phyloP scores from a whole-genome alignment of 192 early-diverging fungal genomes.

The Gorgonomyces haynaldii region DNA sequence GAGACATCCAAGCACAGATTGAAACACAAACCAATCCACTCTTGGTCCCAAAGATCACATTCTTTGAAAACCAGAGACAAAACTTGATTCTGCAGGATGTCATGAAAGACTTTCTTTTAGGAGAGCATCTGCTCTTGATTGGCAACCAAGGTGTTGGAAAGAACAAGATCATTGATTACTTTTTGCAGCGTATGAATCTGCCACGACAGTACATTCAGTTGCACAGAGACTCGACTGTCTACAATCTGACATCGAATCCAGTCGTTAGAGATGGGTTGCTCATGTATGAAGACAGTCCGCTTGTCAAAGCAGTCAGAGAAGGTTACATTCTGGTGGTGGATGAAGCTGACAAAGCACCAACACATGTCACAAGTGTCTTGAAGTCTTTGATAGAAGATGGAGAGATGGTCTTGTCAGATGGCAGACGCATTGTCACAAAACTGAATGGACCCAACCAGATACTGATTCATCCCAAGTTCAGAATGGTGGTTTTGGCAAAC shows the following conservation, averaged over 20 bases:
- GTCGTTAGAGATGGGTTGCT: constrained; percentile 57
- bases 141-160: constrained; percentile 68
- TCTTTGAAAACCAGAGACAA: constrained; percentile 67
- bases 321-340: constrained; percentile 68
- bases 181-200: constrained; percentile 56
- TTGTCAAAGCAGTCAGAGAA: constrained; percentile 43
- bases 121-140: constrained; percentile 72
- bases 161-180: constrained; percentile 41
- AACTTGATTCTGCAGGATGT: constrained; percentile 60
- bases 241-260: constrained; percentile 62
- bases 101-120: constrained; percentile 63
- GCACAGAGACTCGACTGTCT: constrained; percentile 67
- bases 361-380: constrained; percentile 66
- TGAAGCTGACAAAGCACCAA: constrained; percentile 76
- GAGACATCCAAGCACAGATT: constrained; percentile 35
- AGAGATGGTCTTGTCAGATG: constrained; percentile 68
- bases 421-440: constrained; percentile 46
- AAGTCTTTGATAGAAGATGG: constrained; percentile 65
- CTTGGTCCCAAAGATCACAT: constrained; percentile 53
- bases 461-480: constrained; percentile 45
- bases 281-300: constrained; percentile 59
- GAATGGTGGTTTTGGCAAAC: constrained; percentile 75
- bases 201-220: constrained; percentile 72
- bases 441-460: constrained; percentile 7
- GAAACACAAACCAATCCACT: constrained; percentile 44